A percentile compares a stretch with the other conserved stretches of the same genome.
Evolutionary conservation across 495 filamentous ascomycete species (phyloP).

Genomic region (Aspergillus sclerotiicarbonarius): DNA sequence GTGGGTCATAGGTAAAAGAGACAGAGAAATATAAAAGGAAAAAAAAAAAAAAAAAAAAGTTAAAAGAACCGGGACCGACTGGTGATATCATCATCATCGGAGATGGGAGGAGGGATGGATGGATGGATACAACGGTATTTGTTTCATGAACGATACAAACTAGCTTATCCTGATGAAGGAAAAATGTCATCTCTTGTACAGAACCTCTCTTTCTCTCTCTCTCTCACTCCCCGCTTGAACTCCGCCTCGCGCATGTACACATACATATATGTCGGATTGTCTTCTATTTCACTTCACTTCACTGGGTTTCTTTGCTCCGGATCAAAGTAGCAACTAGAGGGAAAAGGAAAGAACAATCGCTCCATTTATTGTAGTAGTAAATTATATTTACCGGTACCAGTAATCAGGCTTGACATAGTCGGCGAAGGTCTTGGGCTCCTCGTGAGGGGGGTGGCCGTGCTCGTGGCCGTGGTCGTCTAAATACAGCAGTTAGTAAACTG

Average conservation of each 20-base stretch:
- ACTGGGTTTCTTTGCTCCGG: background rate
- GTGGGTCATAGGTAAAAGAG: conserved; percentile 2
- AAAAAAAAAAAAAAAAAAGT: background rate
- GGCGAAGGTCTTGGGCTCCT: conserved; percentile 88
- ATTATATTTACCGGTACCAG: conserved; percentile 60
- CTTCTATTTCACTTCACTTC: conserved; percentile 12
- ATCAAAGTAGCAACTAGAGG: background rate
- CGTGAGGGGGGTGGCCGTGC: conserved; percentile 55
- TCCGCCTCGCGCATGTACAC: background rate
- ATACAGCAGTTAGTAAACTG: conserved; percentile 5
- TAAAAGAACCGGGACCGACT: too few species aligned
- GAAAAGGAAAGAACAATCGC: conserved; percentile 11
- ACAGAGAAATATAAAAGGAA: conserved; percentile 1
- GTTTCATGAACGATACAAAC: background rate
- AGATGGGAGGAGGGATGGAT: background rate
- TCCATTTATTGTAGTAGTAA: conserved; percentile 18
- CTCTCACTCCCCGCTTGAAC: background rate
- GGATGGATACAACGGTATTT: background rate
- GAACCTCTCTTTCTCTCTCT: background rate
- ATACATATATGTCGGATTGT: background rate
- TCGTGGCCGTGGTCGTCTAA: conserved; percentile 49
- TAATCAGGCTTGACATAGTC: conserved; percentile 93
- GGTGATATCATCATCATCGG: background rate
- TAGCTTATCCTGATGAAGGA: too few species aligned
- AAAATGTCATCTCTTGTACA: background rate